Conservation (phyloP, 129 eudicot species). For the Helianthus tuberosus region DNA sequence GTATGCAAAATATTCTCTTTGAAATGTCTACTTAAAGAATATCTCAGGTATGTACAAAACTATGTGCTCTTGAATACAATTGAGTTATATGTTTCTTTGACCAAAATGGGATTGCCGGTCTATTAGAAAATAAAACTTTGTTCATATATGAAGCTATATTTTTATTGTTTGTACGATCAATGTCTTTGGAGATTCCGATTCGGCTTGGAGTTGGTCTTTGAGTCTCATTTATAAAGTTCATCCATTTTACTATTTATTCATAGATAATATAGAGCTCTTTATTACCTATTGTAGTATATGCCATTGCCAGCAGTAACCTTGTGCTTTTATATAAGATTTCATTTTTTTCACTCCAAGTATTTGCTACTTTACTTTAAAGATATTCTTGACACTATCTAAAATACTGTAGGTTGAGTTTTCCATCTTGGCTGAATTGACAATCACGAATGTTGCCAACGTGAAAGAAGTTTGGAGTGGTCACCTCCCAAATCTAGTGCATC, state of each 20-base stretch:
- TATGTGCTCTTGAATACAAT: not conserved
- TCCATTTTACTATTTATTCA: too few species aligned
- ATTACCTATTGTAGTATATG: too few species aligned
- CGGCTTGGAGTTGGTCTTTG: too few species aligned
- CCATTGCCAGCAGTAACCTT: not conserved
- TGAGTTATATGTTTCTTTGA: too few species aligned
- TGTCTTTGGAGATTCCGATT: too few species aligned
- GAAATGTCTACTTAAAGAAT: not conserved
- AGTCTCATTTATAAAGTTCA: too few species aligned
- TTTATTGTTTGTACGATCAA: too few species aligned
- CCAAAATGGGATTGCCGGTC: too few species aligned
- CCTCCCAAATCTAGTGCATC: slow-evolving; percentile 37
- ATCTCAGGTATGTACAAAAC: not conserved
- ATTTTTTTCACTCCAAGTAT: too few species aligned
- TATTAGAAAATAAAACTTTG: too few species aligned
- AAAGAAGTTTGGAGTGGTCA: slow-evolving; percentile 45
- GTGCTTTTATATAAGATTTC: not conserved
- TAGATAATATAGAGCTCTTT: too few species aligned
- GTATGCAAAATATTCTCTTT: not conserved
- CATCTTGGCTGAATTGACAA: slow-evolving; percentile 36
- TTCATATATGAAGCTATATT: too few species aligned
- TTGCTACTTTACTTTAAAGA: not conserved
- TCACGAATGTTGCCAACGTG: slow-evolving; percentile 31
- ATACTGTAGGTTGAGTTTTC: slow-evolving; percentile 34
- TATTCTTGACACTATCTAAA: slow-evolving; percentile 17